These are phyloP conservation scores for Sporisorium sorghi DNA, from an alignment of 1,284 basidiomycete genomes.

Conservation along the genomic window DNA sequence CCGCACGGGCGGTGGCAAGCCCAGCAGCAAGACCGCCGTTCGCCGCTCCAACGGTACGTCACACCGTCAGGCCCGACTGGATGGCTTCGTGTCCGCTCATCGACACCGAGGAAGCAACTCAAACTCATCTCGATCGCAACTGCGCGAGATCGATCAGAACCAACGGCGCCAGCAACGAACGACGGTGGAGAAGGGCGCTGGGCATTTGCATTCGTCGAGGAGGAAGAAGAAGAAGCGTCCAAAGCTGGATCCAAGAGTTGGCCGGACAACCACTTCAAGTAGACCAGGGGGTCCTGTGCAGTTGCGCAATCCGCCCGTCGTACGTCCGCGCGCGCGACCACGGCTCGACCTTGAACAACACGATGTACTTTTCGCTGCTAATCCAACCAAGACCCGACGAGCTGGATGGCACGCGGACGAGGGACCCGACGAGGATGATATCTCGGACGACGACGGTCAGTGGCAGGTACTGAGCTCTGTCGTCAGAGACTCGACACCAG, in stretches of 20 bases:
- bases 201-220: conserved; percentile 7
- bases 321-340: conserved; percentile 24
- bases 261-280: conserved; percentile 13
- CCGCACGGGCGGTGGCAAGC: conserved; percentile 38
- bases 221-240: conserved; percentile 36
- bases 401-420: neutral
- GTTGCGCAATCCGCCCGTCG: conserved; percentile 44
- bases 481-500: conserved; percentile 11
- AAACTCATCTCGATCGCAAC: conserved; percentile 13
- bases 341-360: conserved; percentile 49
- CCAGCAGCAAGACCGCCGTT: conserved; percentile 3
- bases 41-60: neutral
- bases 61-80: conserved; percentile 29
- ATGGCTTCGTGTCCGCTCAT: conserved; percentile 29
- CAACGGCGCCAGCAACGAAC: conserved; percentile 6
- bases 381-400: conserved; percentile 13
- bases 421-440: neutral
- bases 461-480: conserved; percentile 26
- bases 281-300: conserved; percentile 1
- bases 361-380: conserved; percentile 43
- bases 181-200: neutral
- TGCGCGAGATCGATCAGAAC: conserved; percentile 34
- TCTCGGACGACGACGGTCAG: conserved; percentile 21
- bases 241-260: conserved; percentile 35
- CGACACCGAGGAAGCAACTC: conserved; percentile 2